Percentiles rank a stretch among this genome's conserved stretches.
phyloP scores from a whole-genome alignment of 306 rosid species.

The Sophora flavescens region DNA sequence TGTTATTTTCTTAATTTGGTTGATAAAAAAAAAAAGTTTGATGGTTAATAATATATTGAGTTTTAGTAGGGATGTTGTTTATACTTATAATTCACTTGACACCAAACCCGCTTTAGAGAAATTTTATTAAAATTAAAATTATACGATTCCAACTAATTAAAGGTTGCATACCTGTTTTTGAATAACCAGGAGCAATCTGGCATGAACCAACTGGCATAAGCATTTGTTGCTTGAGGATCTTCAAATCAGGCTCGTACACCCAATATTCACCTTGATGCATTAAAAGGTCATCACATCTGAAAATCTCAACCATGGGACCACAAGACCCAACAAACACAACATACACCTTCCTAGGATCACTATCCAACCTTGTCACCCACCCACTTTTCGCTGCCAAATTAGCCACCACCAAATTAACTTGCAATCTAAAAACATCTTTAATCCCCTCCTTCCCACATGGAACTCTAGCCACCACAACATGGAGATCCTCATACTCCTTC shows the following conservation, averaged over 20 bases:
- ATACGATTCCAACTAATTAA: neutral
- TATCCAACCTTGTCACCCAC: conserved; percentile 47
- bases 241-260: conserved; percentile 73
- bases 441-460: conserved; percentile 66
- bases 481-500: conserved; percentile 51
- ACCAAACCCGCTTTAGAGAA: too few species aligned
- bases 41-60: too few species aligned
- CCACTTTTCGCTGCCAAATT: conserved; percentile 63
- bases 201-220: conserved; percentile 87
- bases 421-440: conserved; percentile 72
- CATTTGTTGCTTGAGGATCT: conserved; percentile 63
- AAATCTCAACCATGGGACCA: conserved; percentile 90
- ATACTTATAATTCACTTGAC: too few species aligned
- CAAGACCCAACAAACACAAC: conserved; percentile 75
- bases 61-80: too few species aligned
- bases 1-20: too few species aligned
- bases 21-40: too few species aligned
- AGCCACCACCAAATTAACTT: conserved; percentile 86
- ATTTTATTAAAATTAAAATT: too few species aligned
- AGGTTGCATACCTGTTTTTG: conserved; percentile 60
- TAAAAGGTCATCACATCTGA: conserved; percentile 79
- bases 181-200: conserved; percentile 66
- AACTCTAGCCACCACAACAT: conserved; percentile 64
- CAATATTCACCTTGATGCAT: conserved; percentile 53
- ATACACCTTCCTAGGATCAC: conserved; percentile 52